Percentiles rank a stretch among this genome's conserved stretches.
Evolutionary conservation across 2,329 filamentous ascomycete genomes (phyloP).

Genomic region (Talaromyces sp.): DNA sequence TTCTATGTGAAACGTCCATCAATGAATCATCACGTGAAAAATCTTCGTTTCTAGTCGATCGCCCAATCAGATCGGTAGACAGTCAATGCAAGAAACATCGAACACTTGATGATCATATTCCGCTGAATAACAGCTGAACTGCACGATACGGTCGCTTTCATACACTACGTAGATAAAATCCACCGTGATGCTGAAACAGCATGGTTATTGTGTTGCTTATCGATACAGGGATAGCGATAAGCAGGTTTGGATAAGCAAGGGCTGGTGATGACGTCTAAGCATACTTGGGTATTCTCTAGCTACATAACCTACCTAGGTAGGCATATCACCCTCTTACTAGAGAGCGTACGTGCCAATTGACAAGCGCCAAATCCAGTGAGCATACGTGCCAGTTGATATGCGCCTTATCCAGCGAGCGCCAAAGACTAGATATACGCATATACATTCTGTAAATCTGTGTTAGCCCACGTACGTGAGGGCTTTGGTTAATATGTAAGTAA

Average conservation of each 20-base stretch:
- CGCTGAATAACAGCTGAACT: background rate
- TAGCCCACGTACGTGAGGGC: no score
- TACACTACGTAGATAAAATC: background rate
- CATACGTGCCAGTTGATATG: no score
- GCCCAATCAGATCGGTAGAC: background rate
- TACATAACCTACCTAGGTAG: background rate
- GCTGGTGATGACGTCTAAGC: background rate
- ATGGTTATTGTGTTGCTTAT: background rate
- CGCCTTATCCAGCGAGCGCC: no score
- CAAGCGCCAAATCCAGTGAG: no score
- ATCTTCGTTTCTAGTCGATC: background rate
- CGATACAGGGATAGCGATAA: constrained; percentile 5
- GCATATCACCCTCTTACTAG: no score
- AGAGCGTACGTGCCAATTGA: no score
- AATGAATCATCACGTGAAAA: background rate
- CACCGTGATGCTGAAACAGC: background rate
- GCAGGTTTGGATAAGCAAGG: background rate
- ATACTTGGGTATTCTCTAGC: background rate
- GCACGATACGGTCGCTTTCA: background rate
- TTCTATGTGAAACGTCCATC: background rate
- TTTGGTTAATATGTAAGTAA: no score
- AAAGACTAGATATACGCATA: no score
- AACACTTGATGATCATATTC: background rate
- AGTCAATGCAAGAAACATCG: background rate
- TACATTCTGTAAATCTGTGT: no score